Conservation (phyloP, 257 asterid species). For the Solanum piurae region DNA sequence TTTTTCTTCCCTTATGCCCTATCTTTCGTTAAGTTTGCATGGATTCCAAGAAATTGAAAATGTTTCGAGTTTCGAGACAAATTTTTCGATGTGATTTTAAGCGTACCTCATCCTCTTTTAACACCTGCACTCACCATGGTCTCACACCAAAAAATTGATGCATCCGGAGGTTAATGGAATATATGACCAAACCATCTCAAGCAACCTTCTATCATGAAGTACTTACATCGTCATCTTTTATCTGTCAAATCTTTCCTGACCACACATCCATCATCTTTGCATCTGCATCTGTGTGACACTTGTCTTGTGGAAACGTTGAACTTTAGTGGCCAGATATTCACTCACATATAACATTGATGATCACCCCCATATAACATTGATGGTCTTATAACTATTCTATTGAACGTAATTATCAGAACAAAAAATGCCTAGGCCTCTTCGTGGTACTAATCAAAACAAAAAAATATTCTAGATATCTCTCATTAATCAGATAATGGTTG, state of each 20-base stretch:
- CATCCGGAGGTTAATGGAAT: background rate
- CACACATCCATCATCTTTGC: background rate
- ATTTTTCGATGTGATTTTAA: background rate
- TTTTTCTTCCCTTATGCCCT: background rate
- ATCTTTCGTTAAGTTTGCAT: background rate
- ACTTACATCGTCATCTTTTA: background rate
- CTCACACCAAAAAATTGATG: background rate
- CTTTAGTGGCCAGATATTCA: background rate
- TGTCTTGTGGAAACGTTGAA: background rate
- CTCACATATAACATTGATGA: background rate
- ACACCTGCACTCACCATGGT: background rate
- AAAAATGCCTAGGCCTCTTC: background rate
- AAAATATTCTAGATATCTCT: background rate
- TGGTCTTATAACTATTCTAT: background rate
- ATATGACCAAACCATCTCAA: background rate
- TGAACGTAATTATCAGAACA: background rate
- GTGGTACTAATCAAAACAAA: background rate
- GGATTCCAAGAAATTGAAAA: background rate
- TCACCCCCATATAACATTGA: background rate
- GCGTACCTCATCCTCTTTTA: background rate
- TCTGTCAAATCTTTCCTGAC: background rate
- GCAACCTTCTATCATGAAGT: background rate
- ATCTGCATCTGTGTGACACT: background rate
- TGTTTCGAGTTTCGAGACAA: background rate
- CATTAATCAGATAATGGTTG: background rate